Evolutionary conservation across 306 rosid species (phyloP).

Genomic region (Trifolium dubium): DNA sequence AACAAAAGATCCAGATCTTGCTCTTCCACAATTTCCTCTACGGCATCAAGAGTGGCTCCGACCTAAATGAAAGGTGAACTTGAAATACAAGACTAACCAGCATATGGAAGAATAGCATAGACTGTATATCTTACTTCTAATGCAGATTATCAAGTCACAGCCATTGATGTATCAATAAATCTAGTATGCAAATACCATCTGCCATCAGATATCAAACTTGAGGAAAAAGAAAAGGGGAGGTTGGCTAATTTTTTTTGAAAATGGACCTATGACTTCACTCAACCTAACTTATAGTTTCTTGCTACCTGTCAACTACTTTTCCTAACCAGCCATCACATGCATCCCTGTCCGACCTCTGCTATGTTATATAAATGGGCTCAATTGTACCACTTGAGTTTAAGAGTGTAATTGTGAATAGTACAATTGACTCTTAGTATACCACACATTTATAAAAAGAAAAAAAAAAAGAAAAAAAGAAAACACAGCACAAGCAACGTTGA

Average conservation of each 20-base stretch:
- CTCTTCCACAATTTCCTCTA: slow-evolving; percentile 81
- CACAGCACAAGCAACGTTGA: no score
- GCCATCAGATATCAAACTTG: neutral
- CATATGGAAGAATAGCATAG: slow-evolving; percentile 3
- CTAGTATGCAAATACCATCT: neutral
- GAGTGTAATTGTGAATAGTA: slow-evolving; percentile 19
- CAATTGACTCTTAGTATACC: no score
- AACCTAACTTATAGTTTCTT: neutral
- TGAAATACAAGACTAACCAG: slow-evolving; percentile 34
- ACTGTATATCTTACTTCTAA: neutral
- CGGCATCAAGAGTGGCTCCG: slow-evolving; percentile 71
- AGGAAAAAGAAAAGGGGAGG: neutral
- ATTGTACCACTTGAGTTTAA: slow-evolving; percentile 1
- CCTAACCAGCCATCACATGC: no score
- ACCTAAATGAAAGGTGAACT: slow-evolving; percentile 55
- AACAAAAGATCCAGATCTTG: slow-evolving; percentile 69
- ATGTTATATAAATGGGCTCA: no score
- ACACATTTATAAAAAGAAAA: no score
- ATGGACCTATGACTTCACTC: slow-evolving; percentile 3
- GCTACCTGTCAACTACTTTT: neutral
- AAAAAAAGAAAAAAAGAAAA: no score
- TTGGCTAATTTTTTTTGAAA: no score
- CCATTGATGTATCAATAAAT: neutral
- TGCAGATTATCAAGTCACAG: neutral
- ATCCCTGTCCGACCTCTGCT: no score